Percentiles rank a stretch among this genome's conserved stretches.
Conservation (phyloP, 148 eudicot genomes). For the Euryodendron excelsum region DNA sequence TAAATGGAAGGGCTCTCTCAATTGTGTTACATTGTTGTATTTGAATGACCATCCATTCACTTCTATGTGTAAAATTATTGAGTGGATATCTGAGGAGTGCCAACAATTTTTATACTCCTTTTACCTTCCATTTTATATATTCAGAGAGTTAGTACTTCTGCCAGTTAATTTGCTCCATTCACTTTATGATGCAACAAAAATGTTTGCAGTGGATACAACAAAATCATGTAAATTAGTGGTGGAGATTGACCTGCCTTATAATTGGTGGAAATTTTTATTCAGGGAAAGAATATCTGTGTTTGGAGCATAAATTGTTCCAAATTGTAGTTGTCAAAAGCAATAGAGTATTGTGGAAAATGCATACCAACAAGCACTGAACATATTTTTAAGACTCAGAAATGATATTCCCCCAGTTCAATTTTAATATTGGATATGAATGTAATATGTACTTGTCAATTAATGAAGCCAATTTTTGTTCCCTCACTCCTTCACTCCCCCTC, state of each 20-base stretch:
- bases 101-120: too few species aligned
- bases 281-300: background rate
- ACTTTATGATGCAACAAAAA: background rate
- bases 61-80: too few species aligned
- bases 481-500: too few species aligned
- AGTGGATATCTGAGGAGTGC: too few species aligned
- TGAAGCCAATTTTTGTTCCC: too few species aligned
- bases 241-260: background rate
- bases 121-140: too few species aligned
- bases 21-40: background rate
- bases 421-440: too few species aligned
- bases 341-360: background rate
- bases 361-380: background rate
- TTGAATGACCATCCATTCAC: background rate
- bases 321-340: background rate
- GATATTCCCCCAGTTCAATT: too few species aligned
- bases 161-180: background rate
- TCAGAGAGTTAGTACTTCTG: too few species aligned
- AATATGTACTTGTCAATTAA: too few species aligned
- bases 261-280: background rate
- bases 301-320: background rate
- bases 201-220: background rate
- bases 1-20: background rate
- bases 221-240: background rate
- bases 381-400: too few species aligned